Base-by-base conservation (phyloP, 1,284 basidiomycete genomes). In the Melampsora abietis-canadensis region DNA sequence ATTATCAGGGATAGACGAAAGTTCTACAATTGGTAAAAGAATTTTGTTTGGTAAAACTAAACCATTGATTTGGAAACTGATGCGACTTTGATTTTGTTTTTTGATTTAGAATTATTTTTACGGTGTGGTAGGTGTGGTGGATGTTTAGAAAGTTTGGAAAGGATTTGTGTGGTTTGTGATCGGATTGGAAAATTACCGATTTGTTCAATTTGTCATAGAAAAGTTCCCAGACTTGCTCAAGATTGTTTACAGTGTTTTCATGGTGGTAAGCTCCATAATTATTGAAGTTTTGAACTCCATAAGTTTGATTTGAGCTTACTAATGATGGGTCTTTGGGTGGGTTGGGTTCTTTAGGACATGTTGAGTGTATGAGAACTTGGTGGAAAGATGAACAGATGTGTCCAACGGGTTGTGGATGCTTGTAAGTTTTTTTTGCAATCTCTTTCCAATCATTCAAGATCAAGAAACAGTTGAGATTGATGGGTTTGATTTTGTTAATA, bases 221-320 rank as follows among this genome's bases (percentile, higher is more conserved):
- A 51, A 17, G 70, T 73, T 17, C 30, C 19, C 10, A 65, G 40
- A 4, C 34, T 73, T n/a, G 70, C 70, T 12, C 40, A 54, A 37
- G 63, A 73, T 40, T 73, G 70, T 46, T 30, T 66, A 24, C 47
- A 57, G 27, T 73, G 70, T 66, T 47, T 73, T 19, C 70, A 73
- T 66, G 70, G 70, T 30, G 70, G 68, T 72, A 57, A 65, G 44
- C n/a, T n/a, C n/a, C n/a, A n/a, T n/a, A n/a, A n/a, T n/a, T n/a
- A n/a, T n/a, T n/a, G n/a, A n/a, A n/a, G n/a, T n/a, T n/a, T n/a
- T n/a, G n/a, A n/a, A n/a, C n/a, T n/a, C n/a, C n/a, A n/a, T n/a
- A n/a, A n/a, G n/a, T n/a, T n/a, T n/a, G n/a, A n/a, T n/a, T n/a
- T n/a, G n/a, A n/a, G n/a, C n/a, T n/a, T n/a, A n/a, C n/a, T n/a